Conservation (phyloP, 2,329 filamentous ascomycete genomes). For the Aspergillus calidoustus region DNA sequence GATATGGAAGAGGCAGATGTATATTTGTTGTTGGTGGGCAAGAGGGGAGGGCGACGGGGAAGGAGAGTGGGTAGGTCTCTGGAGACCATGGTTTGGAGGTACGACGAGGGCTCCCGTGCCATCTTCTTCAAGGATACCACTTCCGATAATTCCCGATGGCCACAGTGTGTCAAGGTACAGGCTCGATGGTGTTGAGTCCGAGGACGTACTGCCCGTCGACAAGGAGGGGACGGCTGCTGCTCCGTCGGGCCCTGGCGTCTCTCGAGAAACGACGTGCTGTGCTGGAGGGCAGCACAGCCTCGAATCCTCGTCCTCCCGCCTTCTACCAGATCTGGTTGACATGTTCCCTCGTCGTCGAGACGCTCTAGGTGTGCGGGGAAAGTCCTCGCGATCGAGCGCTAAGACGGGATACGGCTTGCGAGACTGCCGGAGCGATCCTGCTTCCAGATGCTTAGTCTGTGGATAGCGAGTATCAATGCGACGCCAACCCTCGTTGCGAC, state of each 20-base stretch:
- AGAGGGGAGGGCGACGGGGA: conserved; percentile 10
- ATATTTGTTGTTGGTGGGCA: conserved; percentile 23
- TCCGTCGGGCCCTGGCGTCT: conserved; percentile 21
- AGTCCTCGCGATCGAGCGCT: conserved; percentile 10
- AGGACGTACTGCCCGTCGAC: conserved; percentile 34
- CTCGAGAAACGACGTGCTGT: not conserved
- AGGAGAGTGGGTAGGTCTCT: conserved; percentile 10
- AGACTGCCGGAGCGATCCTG: conserved; percentile 25
- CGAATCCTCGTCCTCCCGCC: conserved; percentile 7
- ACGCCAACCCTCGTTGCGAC: conserved; percentile 17
- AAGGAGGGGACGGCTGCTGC: conserved; percentile 36
- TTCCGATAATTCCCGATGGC: conserved; percentile 28
- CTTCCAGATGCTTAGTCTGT: conserved; percentile 29
- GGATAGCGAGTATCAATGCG: conserved; percentile 22
- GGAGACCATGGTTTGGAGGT: conserved; percentile 21
- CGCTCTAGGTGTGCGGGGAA: conserved; percentile 2
- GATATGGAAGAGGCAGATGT: conserved; percentile 51
- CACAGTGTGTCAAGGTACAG: conserved; percentile 37
- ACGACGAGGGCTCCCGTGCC: conserved; percentile 37
- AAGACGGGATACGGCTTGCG: conserved; percentile 24
- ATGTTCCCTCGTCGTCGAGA: not conserved
- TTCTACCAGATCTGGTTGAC: not conserved
- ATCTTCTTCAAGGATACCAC: conserved; percentile 34
- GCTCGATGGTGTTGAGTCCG: conserved; percentile 31
- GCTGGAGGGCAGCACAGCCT: not conserved